Evolutionary conservation across 2,329 filamentous ascomycete species (phyloP), one percentile per base, ranked within the genome.

Genomic region (Colletotrichum abscissum): DNA sequence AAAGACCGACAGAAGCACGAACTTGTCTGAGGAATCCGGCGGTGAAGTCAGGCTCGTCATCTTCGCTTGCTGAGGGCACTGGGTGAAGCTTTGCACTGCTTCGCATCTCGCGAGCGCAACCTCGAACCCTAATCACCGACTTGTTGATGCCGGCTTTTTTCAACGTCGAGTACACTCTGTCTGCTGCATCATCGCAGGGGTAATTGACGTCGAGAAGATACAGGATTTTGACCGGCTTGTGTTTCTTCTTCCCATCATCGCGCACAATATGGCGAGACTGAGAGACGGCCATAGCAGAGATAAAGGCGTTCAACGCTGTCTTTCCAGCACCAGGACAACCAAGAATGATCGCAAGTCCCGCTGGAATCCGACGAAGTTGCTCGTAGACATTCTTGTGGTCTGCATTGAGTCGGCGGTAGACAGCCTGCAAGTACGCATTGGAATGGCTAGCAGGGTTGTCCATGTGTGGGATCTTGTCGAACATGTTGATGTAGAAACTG

Each of bases 141-240:
- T 75, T 71, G 82, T 80, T 49, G 1, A 86, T 72, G 0, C 83
- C 82, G 0, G 82, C 80, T 1, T 78, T 78, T 19, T 80, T 79
- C 67, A 83, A 83, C 1, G 87, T 77, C 2, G 74, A 76, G 19
- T 80, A 78, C n/a, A 86, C 84, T 6, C 85, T 81, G 65, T 82
- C 81, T 0, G 84, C 85, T 0, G 84, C 83, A 58, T 87, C 85
- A 49, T 87, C 84, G 0, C 86, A 81, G 0, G 86, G 84, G 56
- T 85, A 82, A 75, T 88, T 88, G 66, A 88, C 84, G 65, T 88
- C 86, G 1, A 87, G 79, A 0, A 88, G 76, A 62, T 86, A 87
- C 0, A 88, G 77, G 12, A 88, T 81, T 69, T 75, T 30, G 77
- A 77, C 11, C 75, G 77, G 24, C 67, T 76, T 56, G 79, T 19